Evolutionary conservation across 1,139 yeast species (phyloP).

Genomic region (Suhomyces yuchorum): DNA sequence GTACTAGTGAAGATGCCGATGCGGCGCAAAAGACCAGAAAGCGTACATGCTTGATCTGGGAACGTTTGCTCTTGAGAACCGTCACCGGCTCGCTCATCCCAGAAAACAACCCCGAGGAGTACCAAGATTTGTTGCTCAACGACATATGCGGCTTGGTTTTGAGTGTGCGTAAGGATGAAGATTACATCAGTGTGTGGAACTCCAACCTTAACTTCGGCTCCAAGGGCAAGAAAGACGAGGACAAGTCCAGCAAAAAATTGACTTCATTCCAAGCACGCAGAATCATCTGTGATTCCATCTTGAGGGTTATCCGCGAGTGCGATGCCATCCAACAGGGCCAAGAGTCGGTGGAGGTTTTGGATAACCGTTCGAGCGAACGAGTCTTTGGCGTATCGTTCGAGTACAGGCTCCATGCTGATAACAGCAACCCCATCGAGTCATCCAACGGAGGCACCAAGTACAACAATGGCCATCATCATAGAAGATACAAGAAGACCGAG

Average conservation of each 20-base stretch:
- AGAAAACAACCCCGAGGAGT: slow-evolving; percentile 26
- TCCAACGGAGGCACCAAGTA: slow-evolving; percentile 13
- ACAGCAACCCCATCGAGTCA: slow-evolving; percentile 23
- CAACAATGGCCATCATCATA: slow-evolving; percentile 15
- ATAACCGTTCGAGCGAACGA: slow-evolving; percentile 41
- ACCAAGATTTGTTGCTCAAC: slow-evolving; percentile 39
- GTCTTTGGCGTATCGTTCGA: slow-evolving; percentile 50
- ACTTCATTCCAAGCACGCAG: slow-evolving; percentile 51
- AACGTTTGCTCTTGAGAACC: slow-evolving; percentile 47
- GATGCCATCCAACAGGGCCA: slow-evolving; percentile 43
- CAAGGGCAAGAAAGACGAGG: slow-evolving; percentile 26
- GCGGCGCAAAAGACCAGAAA: slow-evolving; percentile 29
- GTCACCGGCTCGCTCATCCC: slow-evolving; percentile 50
- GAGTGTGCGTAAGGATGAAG: slow-evolving; percentile 52
- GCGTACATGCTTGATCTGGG: slow-evolving; percentile 54
- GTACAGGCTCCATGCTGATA: slow-evolving; percentile 48
- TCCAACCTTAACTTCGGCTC: slow-evolving; percentile 42
- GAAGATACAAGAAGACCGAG: slow-evolving; percentile 13
- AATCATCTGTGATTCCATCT: slow-evolving; percentile 50
- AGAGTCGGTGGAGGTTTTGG: slow-evolving; percentile 34
- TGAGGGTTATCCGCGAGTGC: slow-evolving; percentile 51
- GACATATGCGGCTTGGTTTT: slow-evolving; percentile 57
- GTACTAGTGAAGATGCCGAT: slow-evolving; percentile 22
- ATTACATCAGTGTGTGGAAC: slow-evolving; percentile 57
- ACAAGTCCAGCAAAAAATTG: slow-evolving; percentile 30